phyloP scores from a whole-genome alignment of 352 stramenopile genomes.

The Globisporangium echinulatum region DNA sequence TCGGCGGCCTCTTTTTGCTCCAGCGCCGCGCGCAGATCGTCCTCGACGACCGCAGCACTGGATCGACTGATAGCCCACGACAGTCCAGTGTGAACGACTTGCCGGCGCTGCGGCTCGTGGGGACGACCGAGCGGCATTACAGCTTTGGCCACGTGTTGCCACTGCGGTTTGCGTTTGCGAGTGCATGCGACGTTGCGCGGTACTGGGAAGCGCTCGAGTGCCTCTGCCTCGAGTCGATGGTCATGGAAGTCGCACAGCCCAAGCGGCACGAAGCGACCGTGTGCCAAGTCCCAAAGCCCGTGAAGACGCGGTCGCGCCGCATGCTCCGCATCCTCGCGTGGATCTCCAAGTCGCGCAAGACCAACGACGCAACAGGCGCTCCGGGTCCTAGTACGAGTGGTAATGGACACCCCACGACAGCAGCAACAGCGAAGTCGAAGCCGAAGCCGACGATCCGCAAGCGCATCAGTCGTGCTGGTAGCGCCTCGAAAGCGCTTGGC shows the following conservation, averaged over 20 bases:
- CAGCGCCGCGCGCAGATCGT: slow-evolving; percentile 39
- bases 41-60: slow-evolving; percentile 26
- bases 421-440: neutral
- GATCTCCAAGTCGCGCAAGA: slow-evolving; percentile 65
- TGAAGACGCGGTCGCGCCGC: slow-evolving; percentile 48
- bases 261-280: slow-evolving; percentile 45
- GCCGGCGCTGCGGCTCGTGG: slow-evolving; percentile 38
- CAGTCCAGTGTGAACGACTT: slow-evolving; percentile 16
- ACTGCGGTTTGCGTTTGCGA: slow-evolving; percentile 43
- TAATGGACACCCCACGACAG: slow-evolving; percentile 3
- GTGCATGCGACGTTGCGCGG: slow-evolving; percentile 31
- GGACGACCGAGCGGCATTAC: slow-evolving; percentile 63
- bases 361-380: too few species aligned
- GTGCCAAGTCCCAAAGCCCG: slow-evolving; percentile 52
- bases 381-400: neutral
- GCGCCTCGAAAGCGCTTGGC: slow-evolving; percentile 10
- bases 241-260: slow-evolving; percentile 64
- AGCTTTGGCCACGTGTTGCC: slow-evolving; percentile 55
- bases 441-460: slow-evolving; percentile 24
- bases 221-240: slow-evolving; percentile 71
- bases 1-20: slow-evolving; percentile 63
- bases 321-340: slow-evolving; percentile 69
- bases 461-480: too few species aligned
- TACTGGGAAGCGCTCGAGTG: slow-evolving; percentile 83
- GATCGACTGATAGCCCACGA: too few species aligned